phyloP scores from a whole-genome alignment of 441 rosid genomes.

The Erodium moschatum region DNA sequence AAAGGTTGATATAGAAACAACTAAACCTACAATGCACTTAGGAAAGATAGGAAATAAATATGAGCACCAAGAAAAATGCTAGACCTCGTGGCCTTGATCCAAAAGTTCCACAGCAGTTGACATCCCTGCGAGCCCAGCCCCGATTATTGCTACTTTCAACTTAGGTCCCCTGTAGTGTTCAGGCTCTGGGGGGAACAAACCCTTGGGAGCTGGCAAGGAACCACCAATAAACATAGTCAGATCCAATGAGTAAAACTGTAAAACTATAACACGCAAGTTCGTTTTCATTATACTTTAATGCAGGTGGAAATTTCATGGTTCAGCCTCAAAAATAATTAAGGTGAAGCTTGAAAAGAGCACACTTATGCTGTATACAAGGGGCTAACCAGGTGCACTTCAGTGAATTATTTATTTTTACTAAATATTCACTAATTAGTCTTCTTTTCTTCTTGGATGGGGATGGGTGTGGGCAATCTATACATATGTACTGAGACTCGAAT shows the following conservation, averaged over 20 bases:
- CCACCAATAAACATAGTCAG: slow-evolving; percentile 16
- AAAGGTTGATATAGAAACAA: not conserved
- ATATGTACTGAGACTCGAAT: not conserved
- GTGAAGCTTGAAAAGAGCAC: not conserved
- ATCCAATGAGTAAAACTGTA: slow-evolving; percentile 3
- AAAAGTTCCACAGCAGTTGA: slow-evolving; percentile 93
- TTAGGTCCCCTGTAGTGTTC: slow-evolving; percentile 82
- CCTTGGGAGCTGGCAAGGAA: slow-evolving; percentile 81
- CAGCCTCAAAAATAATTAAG: not conserved
- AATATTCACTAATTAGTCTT: not conserved
- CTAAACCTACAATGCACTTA: not conserved
- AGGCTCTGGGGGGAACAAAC: slow-evolving; percentile 91
- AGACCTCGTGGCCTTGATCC: slow-evolving; percentile 96
- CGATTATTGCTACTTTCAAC: slow-evolving; percentile 90
- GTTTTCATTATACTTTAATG: not conserved
- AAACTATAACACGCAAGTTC: not conserved
- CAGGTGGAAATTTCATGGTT: not conserved
- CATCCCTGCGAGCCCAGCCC: slow-evolving; percentile 99
- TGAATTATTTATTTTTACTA: not conserved
- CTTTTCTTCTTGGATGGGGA: not conserved
- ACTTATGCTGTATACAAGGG: not conserved
- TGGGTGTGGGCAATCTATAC: not conserved
- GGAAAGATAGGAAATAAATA: too few relatives aligned
- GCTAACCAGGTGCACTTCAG: not conserved
- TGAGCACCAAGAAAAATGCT: slow-evolving; percentile 6